Evolutionary conservation across 108 stramenopile genomes (phyloP).

Genomic region (Fragilariopsis cylindrus): DNA sequence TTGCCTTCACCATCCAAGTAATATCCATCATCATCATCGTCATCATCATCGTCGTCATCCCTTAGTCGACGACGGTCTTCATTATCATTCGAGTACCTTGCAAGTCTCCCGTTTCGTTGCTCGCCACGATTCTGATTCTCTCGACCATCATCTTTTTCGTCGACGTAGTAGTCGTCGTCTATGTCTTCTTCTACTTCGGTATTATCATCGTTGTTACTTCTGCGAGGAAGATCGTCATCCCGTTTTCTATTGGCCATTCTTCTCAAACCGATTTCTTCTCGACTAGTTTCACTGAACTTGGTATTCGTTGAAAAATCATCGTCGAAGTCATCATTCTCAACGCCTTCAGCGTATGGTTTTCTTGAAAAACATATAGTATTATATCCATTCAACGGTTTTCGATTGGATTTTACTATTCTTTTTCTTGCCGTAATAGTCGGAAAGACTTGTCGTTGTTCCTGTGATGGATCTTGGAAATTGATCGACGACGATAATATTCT

Average conservation of each 20-base stretch:
- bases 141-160: slow-evolving; percentile 21
- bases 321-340: slow-evolving; percentile 7
- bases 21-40: slow-evolving; percentile 30
- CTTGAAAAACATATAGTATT: not conserved
- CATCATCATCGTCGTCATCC: slow-evolving; percentile 27
- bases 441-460: not conserved
- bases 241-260: slow-evolving; percentile 4
- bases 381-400: not conserved
- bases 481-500: not conserved
- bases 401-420: not conserved
- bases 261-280: slow-evolving; percentile 5
- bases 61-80: too few species aligned
- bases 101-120: slow-evolving; percentile 2
- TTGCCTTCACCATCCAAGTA: slow-evolving; percentile 40
- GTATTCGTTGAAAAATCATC: not conserved
- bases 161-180: slow-evolving; percentile 11
- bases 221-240: not conserved
- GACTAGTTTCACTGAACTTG: slow-evolving; percentile 8
- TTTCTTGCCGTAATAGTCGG: slow-evolving; percentile 2
- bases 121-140: not conserved
- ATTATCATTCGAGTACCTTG: not conserved
- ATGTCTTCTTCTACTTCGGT: slow-evolving; percentile 4
- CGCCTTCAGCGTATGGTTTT: not conserved
- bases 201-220: not conserved
- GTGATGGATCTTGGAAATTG: not conserved